Percentiles rank a stretch among this genome's conserved stretches.
Evolutionary conservation across 1,284 basidiomycete genomes (phyloP).

Genomic region (Calocybe gambosa): DNA sequence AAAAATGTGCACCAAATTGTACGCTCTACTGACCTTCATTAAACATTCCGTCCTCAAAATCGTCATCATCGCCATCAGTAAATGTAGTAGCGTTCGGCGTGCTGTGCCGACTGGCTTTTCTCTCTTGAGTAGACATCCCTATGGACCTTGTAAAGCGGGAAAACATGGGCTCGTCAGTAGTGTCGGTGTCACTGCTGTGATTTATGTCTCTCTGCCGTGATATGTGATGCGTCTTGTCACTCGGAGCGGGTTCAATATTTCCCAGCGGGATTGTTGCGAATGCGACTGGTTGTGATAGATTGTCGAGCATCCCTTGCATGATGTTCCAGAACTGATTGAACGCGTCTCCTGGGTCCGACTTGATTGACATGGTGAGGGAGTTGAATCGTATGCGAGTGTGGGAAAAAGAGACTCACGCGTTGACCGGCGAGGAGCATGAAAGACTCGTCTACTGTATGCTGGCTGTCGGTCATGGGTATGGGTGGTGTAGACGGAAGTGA

Average conservation of each 20-base stretch:
- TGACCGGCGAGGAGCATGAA: constrained; percentile 77
- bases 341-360: constrained; percentile 73
- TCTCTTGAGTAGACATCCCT: constrained; percentile 29
- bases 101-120: constrained; percentile 3
- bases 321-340: constrained; percentile 84
- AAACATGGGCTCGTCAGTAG: constrained; percentile 48
- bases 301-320: constrained; percentile 76
- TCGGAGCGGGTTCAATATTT: constrained; percentile 27
- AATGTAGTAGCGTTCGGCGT: constrained; percentile 5
- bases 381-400: neutral
- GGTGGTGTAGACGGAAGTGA: constrained; percentile 40
- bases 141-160: constrained; percentile 43
- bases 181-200: constrained; percentile 57
- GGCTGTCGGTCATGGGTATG: constrained; percentile 56
- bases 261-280: constrained; percentile 74
- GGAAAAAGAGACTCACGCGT: constrained; percentile 36
- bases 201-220: constrained; percentile 38
- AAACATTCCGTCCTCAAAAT: constrained; percentile 34
- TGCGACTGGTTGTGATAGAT: constrained; percentile 78
- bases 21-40: constrained; percentile 30
- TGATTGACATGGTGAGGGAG: neutral
- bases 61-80: constrained; percentile 21
- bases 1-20: neutral
- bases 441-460: constrained; percentile 73
- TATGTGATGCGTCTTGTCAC: constrained; percentile 21